Base-by-base conservation (phyloP, 805 yeast genomes). In the Metschnikowia drakensbergensis region DNA sequence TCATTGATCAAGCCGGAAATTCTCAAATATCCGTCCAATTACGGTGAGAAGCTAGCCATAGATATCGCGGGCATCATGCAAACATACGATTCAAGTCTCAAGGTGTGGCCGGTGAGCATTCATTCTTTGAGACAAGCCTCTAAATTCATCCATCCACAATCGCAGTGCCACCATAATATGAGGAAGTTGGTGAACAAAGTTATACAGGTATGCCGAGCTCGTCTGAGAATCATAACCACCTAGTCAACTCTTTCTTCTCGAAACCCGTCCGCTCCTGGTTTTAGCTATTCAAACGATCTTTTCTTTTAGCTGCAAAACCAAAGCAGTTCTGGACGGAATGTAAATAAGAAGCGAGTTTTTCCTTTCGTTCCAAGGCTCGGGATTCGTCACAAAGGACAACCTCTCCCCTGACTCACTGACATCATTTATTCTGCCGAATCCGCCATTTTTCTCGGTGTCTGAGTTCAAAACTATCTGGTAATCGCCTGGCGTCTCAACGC, bases 321-420 rank as follows among this genome's bases (percentile, higher is more conserved):
- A 57, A 0, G 71, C 77, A 7, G 75, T 67, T 67, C 98, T 82
- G 36, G 77, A 75, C n/a, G 98, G 98, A 57, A 89, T 75, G 57
- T 82, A 82, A 7, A 90, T 86, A 66, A 88, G 89, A 43, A 92
- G 55, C 50, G 81, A 86, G 66, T 92, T 88, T 26, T 72, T 67
- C 55, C 98, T 76, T 54, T 79, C 74, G 61, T 92, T 88, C 98
- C 98, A 92, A 25, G 68, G 70, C 38, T 86, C 79, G 45, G 84
- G 82, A 10, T 85, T 80, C 23, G 97, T 89, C 64, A 80, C 81
- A 61, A 76, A 88, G 54, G 75, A 75, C 2, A 80, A 66, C 17
- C 58, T 57, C 29, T 62, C 53, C 3, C 73, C 73, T 23, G 60
- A 62, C 5, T 69, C 71, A 5, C 60, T 55, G 4, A 51, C 47